Base-by-base conservation (phyloP, 768 basidiomycete species). In the Mycena alexandri region DNA sequence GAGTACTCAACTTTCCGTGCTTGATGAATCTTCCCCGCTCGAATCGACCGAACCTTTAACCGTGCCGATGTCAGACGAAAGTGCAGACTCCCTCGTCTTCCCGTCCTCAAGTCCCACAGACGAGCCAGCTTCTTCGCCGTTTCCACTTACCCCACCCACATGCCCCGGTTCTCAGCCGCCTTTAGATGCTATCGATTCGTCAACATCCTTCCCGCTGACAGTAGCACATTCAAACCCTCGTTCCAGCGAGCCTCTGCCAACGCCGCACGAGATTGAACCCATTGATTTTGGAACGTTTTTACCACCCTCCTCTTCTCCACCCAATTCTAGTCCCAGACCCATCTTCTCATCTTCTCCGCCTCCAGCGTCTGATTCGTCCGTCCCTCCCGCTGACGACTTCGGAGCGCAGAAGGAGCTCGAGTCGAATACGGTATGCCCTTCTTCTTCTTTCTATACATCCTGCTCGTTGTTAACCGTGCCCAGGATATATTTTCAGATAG, bases 251-350 rank as follows among this genome's bases (percentile, higher is more conserved):
- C 10, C 42, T 21, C 17, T 52, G 21, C 44, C 48, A 57, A 52
- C 24, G 25, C 34, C 17, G 10, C 25, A 21, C 29, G 33, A 56
- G 41, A n/a, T 42, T 8, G 55, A 57, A 65, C 25, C 25, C n/a
- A 22, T 21, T 22, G 22, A 25, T 44, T 44, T 70, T 55, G 46
- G 71, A 52, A 56, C 59, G 17, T 46, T 52, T 11, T 67, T 70
- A 14, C 36, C 46, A 61, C 16, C 61, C 46, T 22, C 59, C n/a
- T 68, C 54, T 16, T 69, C 75, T 29, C 79, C 78, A 41, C 85
- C 84, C 29, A 83, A 81, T 66, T 88, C 87, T 12, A 88, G 85
- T 68, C 86, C 87, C 54, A 71, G 74, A 10, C 73, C 75, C n/a
- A 82, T 44, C 81, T 86, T 71, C 78, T 81, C 66, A 80, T 85